These are phyloP conservation scores for Suillus paluster DNA, from an alignment of 768 basidiomycete genomes.

Conservation along the genomic window DNA sequence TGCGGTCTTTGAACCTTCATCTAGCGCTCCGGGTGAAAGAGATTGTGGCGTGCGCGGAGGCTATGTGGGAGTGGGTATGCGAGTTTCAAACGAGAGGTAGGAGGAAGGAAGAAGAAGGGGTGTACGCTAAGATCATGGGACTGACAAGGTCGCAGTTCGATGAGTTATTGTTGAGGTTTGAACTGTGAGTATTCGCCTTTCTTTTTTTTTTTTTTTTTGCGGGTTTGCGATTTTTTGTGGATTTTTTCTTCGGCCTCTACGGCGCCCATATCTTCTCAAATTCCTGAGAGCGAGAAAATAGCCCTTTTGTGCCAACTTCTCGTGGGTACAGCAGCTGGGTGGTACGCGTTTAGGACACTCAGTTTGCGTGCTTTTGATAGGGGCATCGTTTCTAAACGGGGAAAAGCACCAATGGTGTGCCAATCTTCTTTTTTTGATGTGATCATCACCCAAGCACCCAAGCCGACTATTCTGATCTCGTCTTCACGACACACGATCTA, in stretches of 20 bases:
- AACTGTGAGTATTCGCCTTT: constrained; percentile 59
- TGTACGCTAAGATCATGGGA: constrained; percentile 42
- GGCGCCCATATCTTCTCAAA: not conserved
- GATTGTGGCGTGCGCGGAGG: constrained; percentile 70
- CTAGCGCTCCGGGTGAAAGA: constrained; percentile 64
- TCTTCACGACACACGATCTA: constrained; percentile 1
- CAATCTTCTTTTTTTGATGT: constrained; percentile 5
- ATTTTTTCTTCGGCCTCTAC: not conserved
- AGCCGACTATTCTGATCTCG: not conserved
- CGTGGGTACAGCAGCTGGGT: not conserved
- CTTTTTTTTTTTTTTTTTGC: not conserved
- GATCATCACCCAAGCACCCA: too few relatives aligned
- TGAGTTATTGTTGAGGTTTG: constrained; percentile 56
- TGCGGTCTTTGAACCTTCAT: constrained; percentile 63
- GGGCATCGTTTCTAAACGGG: not conserved
- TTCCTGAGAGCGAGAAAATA: not conserved
- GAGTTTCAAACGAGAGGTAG: constrained; percentile 45
- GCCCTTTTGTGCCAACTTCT: not conserved
- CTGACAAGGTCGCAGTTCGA: constrained; percentile 69
- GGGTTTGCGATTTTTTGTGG: not conserved
- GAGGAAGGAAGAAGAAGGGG: constrained; percentile 12
- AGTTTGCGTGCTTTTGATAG: not conserved
- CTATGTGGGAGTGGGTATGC: constrained; percentile 80
- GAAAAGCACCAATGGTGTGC: not conserved
- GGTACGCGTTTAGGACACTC: constrained; percentile 2